Percentiles rank a stretch among this genome's conserved stretches.
phyloP scores from a whole-genome alignment of 2,329 filamentous ascomycete genomes.

The Penicillium rolfsii region DNA sequence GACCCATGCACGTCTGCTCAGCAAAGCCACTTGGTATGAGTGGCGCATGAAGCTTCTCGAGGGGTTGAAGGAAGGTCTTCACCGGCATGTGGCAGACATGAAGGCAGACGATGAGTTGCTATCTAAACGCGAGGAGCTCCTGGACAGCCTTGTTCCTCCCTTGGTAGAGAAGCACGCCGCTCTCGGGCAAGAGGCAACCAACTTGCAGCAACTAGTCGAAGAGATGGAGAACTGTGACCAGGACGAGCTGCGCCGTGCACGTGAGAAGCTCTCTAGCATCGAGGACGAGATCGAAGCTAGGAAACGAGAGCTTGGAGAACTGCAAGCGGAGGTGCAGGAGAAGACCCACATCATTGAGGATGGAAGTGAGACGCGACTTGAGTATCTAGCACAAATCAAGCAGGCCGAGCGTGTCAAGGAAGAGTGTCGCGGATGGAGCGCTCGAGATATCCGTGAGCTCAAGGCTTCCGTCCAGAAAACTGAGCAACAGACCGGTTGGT shows the following conservation, averaged over 20 bases:
- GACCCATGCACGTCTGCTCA: slow-evolving; percentile 83
- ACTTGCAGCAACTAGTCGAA: slow-evolving; percentile 70
- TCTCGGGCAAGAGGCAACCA: slow-evolving; percentile 66
- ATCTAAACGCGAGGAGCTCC: slow-evolving; percentile 66
- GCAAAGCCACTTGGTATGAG: slow-evolving; percentile 97
- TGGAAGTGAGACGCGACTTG: slow-evolving; percentile 67
- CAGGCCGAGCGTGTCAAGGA: slow-evolving; percentile 83
- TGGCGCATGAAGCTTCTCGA: slow-evolving; percentile 91
- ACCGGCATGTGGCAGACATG: slow-evolving; percentile 77
- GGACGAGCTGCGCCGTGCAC: slow-evolving; percentile 72
- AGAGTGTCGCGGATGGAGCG: slow-evolving; percentile 86
- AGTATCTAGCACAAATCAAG: slow-evolving; percentile 73
- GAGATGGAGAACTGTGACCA: slow-evolving; percentile 69
- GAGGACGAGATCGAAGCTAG: slow-evolving; percentile 73
- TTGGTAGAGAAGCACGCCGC: slow-evolving; percentile 64
- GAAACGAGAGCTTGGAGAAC: slow-evolving; percentile 65
- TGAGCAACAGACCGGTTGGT: slow-evolving; percentile 51
- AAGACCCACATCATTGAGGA: slow-evolving; percentile 68
- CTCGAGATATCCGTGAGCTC: slow-evolving; percentile 75
- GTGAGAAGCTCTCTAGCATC: slow-evolving; percentile 66
- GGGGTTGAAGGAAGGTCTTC: slow-evolving; percentile 78
- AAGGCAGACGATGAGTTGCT: slow-evolving; percentile 70
- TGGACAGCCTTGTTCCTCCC: slow-evolving; percentile 69
- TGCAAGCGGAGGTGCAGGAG: slow-evolving; percentile 68
- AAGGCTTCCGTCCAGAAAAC: slow-evolving; percentile 56